These are phyloP conservation scores for Leishmania gerbilli DNA, from an alignment of 208 protist genomes.

Conservation along the genomic window DNA sequence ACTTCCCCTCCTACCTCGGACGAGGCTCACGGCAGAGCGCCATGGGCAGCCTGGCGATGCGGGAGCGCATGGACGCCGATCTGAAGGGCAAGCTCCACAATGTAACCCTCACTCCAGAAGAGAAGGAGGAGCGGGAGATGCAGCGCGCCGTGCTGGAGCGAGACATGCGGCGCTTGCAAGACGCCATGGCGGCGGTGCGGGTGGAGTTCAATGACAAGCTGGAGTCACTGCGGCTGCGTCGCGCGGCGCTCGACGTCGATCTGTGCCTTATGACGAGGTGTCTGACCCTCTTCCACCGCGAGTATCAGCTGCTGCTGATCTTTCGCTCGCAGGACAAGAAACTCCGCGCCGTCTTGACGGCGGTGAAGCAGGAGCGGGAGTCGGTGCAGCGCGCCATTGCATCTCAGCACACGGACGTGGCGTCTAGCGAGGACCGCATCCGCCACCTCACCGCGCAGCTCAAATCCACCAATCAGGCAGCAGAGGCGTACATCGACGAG, in stretches of 20 bases:
- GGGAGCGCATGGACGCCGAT: constrained; percentile 84
- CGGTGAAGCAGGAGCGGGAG: constrained; percentile 61
- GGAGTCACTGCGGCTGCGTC: constrained; percentile 76
- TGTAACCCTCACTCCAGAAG: constrained; percentile 70
- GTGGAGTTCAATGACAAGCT: constrained; percentile 80
- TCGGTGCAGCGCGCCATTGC: constrained; percentile 61
- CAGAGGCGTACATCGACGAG: constrained; percentile 83
- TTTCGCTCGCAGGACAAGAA: constrained; percentile 92
- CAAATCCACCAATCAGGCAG: constrained; percentile 74
- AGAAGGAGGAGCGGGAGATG: constrained; percentile 87
- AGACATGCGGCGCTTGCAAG: constrained; percentile 66
- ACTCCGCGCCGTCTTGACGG: constrained; percentile 62
- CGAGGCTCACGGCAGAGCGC: constrained; percentile 46
- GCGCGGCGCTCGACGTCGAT: constrained; percentile 91
- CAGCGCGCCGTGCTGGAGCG: constrained; percentile 52
- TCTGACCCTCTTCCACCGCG: constrained; percentile 93
- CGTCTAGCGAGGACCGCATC: constrained; percentile 54
- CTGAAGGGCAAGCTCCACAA: constrained; percentile 83
- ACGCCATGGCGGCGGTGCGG: constrained; percentile 50
- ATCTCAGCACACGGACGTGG: constrained; percentile 57
- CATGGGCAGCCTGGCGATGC: constrained; percentile 52
- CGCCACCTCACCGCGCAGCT: constrained; percentile 67
- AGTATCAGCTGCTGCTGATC: constrained; percentile 94
- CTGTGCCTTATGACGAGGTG: constrained; percentile 93
- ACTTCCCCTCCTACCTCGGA: constrained; percentile 27